These are phyloP conservation scores for Spencermartinsiella ligniputridi DNA, from an alignment of 1,139 yeast genomes.

Conservation along the genomic window DNA sequence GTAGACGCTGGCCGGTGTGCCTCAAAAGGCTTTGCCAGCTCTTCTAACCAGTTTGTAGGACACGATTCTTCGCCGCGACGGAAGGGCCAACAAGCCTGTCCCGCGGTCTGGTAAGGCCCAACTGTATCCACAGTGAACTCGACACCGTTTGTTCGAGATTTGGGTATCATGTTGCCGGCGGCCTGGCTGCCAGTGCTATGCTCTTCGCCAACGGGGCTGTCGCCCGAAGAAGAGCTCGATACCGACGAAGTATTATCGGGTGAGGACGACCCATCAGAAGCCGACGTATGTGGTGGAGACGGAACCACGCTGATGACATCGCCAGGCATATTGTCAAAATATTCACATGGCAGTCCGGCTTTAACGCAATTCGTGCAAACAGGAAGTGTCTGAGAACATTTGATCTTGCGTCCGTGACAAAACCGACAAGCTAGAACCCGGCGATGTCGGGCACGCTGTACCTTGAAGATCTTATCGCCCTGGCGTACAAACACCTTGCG, in stretches of 20 bases:
- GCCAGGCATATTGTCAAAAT: not conserved
- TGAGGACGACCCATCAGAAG: constrained; percentile 1
- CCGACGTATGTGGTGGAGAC: constrained; percentile 2
- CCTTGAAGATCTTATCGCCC: constrained; percentile 15
- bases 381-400: constrained; percentile 5
- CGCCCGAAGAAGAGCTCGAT: not conserved
- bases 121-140: constrained; percentile 4
- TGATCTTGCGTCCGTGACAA: constrained; percentile 5
- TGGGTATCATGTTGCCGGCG: not conserved
- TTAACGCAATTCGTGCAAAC: constrained; percentile 1
- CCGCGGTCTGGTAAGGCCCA: constrained; percentile 2
- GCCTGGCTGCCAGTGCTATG: too few species aligned
- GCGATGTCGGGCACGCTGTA: constrained; percentile 2
- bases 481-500: constrained; percentile 1
- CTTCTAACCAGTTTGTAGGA: not conserved
- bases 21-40: not conserved
- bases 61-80: constrained; percentile 3
- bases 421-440: not conserved
- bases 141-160: not conserved
- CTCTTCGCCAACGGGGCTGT: not conserved
- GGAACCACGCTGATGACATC: not conserved
- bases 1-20: not conserved
- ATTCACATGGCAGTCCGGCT: not conserved
- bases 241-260: not conserved
- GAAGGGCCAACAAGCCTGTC: constrained; percentile 2